These are phyloP conservation scores for Corymbia maculata DNA, from an alignment of 345 rosid genomes.

Conservation along the genomic window DNA sequence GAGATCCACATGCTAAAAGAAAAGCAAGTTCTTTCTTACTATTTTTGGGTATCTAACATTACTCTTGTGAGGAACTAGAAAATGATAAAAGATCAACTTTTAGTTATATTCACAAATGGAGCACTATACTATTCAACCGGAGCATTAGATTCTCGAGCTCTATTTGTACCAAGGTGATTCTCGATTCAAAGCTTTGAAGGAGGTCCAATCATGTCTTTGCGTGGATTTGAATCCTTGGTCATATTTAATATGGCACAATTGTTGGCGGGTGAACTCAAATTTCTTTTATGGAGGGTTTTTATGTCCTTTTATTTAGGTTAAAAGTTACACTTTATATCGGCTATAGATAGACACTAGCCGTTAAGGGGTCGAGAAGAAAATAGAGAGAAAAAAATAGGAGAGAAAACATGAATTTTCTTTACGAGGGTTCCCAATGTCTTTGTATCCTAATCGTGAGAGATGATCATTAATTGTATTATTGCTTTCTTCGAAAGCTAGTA, in stretches of 20 bases:
- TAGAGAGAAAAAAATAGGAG: too few species aligned
- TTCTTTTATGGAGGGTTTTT: neutral
- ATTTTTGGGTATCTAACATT: neutral
- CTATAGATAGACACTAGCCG: neutral
- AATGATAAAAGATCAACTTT: neutral
- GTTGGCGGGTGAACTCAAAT: neutral
- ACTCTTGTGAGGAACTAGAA: neutral
- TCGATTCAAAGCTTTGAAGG: neutral
- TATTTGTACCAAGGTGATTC: neutral
- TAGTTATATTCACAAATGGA: neutral
- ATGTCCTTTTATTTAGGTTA: neutral
- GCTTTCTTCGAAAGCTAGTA: neutral
- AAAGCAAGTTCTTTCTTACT: neutral
- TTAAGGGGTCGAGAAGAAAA: neutral
- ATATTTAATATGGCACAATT: neutral
- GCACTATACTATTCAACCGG: neutral
- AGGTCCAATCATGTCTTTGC: neutral
- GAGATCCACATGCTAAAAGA: neutral
- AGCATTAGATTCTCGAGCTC: neutral
- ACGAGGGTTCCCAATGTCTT: too few species aligned
- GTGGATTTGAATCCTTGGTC: neutral
- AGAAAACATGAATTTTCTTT: neutral
- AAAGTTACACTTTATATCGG: neutral
- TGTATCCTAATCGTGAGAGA: fast-evolving
- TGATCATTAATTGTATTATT: too few species aligned